Evolutionary conservation across 2,329 filamentous ascomycete species (phyloP), one percentile per base, ranked within the genome.

Genomic region (Beauveria sp.): DNA sequence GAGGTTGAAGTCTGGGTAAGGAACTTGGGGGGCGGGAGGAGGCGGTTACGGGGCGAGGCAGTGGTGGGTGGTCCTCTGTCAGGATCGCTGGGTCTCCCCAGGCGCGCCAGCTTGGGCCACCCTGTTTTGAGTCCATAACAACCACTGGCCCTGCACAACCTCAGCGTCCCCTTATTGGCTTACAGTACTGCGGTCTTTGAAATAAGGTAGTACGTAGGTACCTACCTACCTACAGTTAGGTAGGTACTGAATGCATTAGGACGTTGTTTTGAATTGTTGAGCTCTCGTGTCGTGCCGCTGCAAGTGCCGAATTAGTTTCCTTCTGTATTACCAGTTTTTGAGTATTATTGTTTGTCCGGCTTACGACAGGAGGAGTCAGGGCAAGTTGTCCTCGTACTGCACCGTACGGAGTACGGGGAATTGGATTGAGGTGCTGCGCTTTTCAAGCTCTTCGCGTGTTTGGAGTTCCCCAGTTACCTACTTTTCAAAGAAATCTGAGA

Each of bases 21-120:
- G 52, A 45, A 52, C 46, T 57, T 54, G 50, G 59, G 53, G 53
- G 60, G 59, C 42, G 45, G 51, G 59, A 46, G 59, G 59, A 54
- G 60, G 60, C 60, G 53, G 51, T 28, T 57, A 43, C 20, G 58
- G 49, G 58, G 49, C 42, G 38, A 52, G 38, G 38, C 40, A 54
- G 57, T 40, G 57, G 57, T 49, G 57, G 47, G 38, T 26, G 49
- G 49, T 26, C 24, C 49, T 30, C 28, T 38, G 28, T 30, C 55
- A 58, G 53, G 43, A 50, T 58, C 55, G 55, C 55, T 42, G 30
- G 55, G 55, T 30, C 50, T 43, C 42, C 26, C 43, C 55, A 58
- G 55, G 55, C 45, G 55, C 55, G 55, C 55, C 55, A 50, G 22
- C 55, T 40, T 50, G 20, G 55, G 28, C 53, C 40, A 46, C 53